A percentile compares a stretch with the other conserved stretches of the same genome.
Conservation (phyloP, 2,329 filamentous ascomycete species). For the Madurella mycetomatis region DNA sequence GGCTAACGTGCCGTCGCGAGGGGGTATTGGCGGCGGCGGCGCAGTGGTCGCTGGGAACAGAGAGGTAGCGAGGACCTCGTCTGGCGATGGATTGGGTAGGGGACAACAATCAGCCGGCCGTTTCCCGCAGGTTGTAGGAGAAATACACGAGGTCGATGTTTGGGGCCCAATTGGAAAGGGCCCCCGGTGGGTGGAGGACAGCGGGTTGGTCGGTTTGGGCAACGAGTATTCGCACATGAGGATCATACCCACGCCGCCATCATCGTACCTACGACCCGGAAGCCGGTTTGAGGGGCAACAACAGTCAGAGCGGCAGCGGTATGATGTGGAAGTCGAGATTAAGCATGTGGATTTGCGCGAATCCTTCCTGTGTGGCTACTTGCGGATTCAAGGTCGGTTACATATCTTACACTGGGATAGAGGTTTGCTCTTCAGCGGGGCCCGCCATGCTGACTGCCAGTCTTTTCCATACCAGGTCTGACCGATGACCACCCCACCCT, state of each 20-base stretch:
- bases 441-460: constrained; percentile 6
- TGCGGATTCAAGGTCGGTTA: constrained; percentile 81
- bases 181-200: constrained; percentile 29
- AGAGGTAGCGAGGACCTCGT: neutral
- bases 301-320: constrained; percentile 85
- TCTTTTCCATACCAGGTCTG: constrained; percentile 54
- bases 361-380: constrained; percentile 90
- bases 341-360: constrained; percentile 94
- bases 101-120: constrained; percentile 8
- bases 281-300: constrained; percentile 89
- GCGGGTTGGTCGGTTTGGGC: constrained; percentile 31
- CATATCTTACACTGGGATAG: neutral
- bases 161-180: constrained; percentile 29
- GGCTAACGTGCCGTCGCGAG: constrained; percentile 2
- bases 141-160: constrained; percentile 35
- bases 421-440: constrained; percentile 12
- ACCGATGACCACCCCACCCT: constrained; percentile 96
- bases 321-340: constrained; percentile 94
- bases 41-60: neutral
- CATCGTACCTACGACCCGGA: constrained; percentile 79
- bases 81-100: constrained; percentile 1
- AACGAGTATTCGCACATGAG: constrained; percentile 27
- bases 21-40: neutral
- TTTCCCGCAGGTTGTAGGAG: constrained; percentile 19
- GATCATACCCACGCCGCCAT: constrained; percentile 74